Base-by-base conservation (phyloP, 164 flowering plant species). In the Tetracentron sinense region DNA sequence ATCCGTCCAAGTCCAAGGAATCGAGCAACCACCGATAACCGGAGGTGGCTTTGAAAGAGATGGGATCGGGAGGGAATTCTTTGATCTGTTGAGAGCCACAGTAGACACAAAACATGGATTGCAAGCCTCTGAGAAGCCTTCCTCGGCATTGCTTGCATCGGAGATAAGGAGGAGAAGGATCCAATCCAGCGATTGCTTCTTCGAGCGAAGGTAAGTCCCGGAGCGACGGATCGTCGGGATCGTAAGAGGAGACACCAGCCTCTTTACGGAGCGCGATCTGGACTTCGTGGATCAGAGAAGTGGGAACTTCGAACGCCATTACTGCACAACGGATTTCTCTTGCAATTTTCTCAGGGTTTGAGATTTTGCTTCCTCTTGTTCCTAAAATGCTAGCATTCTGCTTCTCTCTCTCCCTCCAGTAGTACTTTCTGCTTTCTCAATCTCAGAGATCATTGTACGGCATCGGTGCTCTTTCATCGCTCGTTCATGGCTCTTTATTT, bases 111-210 rank as follows among this genome's bases (percentile, higher is more conserved):
- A 83, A 49, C 25, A 76, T 6, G 0, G 95, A 86, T 42, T 75
- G 64, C 4, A 70, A 19, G n/a, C 88, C 92, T 48, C 89, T 68
- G 30, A 86, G 81, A 42, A 88, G 83, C 31, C 58, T 63, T 17
- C 85, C 92, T 17, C 74, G 74, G 66, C 97, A 90, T 48, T 74
- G 65, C 61, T 66, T 68, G 77, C 97, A 90, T 7, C 91, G 81
- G 20, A 84, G 82, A 52, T 82, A 31, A 6, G 81, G 67, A 28
- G 89, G 84, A 0, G 90, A 83, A 0, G 90, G 83, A 64, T 85
- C 87, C 51, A 77, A 69, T n/a, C 62, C 73, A 1, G 83, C 67
- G 47, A 89, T 64, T 5, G 78, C 35, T 21, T 77, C 79, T 1
- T 69, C 67, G 17, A 75, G 54, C 8, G 89, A 65, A 23, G 85